Evolutionary conservation across 768 basidiomycete genomes (phyloP), one percentile per base, ranked within the genome.

Genomic region (Cubamyces lactineus): DNA sequence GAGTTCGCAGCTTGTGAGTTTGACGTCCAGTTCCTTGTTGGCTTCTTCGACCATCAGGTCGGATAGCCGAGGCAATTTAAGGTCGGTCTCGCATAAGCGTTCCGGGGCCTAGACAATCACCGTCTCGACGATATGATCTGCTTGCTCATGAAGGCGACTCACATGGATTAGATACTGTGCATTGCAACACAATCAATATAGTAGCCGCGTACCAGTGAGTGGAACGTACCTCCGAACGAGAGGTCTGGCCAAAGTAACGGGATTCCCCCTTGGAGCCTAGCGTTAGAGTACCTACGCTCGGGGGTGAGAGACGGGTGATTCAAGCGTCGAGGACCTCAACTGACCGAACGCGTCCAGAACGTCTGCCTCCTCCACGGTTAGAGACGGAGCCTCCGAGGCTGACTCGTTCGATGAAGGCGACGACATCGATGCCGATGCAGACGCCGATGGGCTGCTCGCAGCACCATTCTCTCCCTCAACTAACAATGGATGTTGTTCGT

Each of bases 221-320:
- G 19, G 19, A 11, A 34, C 81, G 53, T 65, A 88, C 88, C 79
- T 91, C 88, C 23, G 86, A 79, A 40, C 87, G 82, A 6, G 89
- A 85, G 0, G 87, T 90, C 59, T 80, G 79, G 17, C 89, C 87
- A 59, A 86, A 77, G 70, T 86, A 88, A 39, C 73, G 79, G 0
- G 81, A 78, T 63, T 84, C 83, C 0, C 85, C 85, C 49, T 80
- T 71, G 23, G 78, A 70, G n/a, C 81, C 84, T 24, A 88, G 77
- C 2, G 80, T 81, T 53, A 89, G 73, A 9, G 86, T 87, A 17
- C 86, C 86, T 85, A 53, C 12, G 3, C 2, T 2, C 13, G 23
- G 51, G 42, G 41, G 21, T 46, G 15, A 53, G 38, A 13, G 6
- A n/a, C 46, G 16, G 15, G 19, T 16, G 50, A 5, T 23, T 26